Base-by-base conservation (phyloP, 257 asterid species). In the Solanum pinnatisectum region DNA sequence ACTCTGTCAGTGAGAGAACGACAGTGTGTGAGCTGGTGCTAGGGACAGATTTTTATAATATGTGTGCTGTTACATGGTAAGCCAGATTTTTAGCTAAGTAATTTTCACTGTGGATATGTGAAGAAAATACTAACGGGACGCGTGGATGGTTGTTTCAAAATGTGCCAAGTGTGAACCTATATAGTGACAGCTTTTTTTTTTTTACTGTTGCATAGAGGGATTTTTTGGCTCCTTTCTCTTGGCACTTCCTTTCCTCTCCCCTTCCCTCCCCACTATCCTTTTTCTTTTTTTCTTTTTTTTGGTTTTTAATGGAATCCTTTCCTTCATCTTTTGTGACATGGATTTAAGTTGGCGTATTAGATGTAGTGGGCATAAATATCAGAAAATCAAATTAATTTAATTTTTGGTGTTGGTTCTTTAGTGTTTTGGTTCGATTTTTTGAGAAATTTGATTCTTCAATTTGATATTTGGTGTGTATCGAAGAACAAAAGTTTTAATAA, bases 1-100 rank as follows among this genome's bases (percentile, higher is more conserved):
- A 72, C 88, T 81, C 44, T 56, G 87, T 81, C 89, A 37, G 87
- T 35, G 82, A 20, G 89, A 49, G 44, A 49, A 49, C 68, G 70
- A 82, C 44, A 82, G 44, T 5, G 86, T 82, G 86, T 82, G 86
- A 82, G 86, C 71, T 82, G 71, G 70, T 82, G 44, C 4, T 16
- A 10, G 42, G 44, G 30, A 4, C 42, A 82, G 71, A 6, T 5
- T 30, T 30, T 82, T 49, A 82, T 30, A 32, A 82, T 52, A 4
- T 82, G 86, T 82, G 44, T 49, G 71, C 20, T 56, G 44, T 49
- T 82, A 16, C 32, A 82, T 32, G 44, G 59, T 49, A 82, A 49
- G 44, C 15, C 40, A 35, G 4, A 16, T 72, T 36, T 73, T 73
- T 18, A 5, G 42, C 23, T 30, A 32, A 25, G 73, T 25, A 11